These are phyloP conservation scores for Meredithiella fracta DNA, from an alignment of 2,329 filamentous ascomycete species.

Conservation along the genomic window DNA sequence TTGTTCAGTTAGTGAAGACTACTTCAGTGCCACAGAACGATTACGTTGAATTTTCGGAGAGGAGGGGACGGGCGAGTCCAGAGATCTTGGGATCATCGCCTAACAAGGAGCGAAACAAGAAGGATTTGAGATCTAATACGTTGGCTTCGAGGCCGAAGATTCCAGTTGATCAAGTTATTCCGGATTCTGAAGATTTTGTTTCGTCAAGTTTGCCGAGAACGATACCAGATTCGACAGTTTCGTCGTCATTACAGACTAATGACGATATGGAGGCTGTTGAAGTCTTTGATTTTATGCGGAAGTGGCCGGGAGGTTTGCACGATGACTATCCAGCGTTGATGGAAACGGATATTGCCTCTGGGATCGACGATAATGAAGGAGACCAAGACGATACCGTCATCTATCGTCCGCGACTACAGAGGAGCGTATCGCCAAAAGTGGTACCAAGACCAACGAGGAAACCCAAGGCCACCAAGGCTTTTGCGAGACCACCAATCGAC, in stretches of 20 bases:
- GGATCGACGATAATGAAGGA: background rate
- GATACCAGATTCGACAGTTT: background rate
- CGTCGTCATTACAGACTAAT: background rate
- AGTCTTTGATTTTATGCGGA: background rate
- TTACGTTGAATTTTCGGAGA: background rate
- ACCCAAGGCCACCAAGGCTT: background rate
- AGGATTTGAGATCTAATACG: background rate
- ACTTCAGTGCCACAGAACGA: background rate
- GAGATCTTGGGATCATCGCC: background rate
- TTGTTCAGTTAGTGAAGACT: slow-evolving; percentile 3
- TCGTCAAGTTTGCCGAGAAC: background rate
- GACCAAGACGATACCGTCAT: background rate
- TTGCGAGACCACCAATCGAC: slow-evolving; percentile 12
- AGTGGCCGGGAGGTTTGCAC: background rate
- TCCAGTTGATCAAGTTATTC: slow-evolving; percentile 14
- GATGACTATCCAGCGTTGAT: background rate
- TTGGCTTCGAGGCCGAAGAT: background rate
- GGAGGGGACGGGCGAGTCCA: background rate
- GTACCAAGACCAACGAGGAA: background rate
- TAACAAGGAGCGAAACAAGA: too few relatives aligned
- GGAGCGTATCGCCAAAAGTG: slow-evolving; percentile 3
- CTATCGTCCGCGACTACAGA: background rate
- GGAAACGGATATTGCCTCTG: background rate
- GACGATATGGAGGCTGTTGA: background rate
- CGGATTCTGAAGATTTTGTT: slow-evolving; percentile 19